Evolutionary conservation across 2,329 filamentous ascomycete species (phyloP).

Genomic region (Diaporthe ilicicola): DNA sequence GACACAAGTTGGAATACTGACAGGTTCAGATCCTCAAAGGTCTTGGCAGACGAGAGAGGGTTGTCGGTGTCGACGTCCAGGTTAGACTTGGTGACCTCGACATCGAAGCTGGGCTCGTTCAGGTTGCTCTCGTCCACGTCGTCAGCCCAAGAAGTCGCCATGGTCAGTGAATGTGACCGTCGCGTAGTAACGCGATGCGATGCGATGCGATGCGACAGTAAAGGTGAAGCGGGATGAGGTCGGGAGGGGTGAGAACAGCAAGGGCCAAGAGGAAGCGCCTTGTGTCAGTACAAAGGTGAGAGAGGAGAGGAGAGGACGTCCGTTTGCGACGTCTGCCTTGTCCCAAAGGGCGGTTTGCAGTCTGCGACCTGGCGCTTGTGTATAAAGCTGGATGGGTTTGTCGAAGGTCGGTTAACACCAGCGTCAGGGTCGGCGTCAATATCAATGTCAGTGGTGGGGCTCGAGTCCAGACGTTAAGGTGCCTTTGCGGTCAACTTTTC

Average conservation of each 20-base stretch:
- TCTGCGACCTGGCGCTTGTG: constrained; percentile 1
- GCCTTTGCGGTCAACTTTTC: constrained; percentile 11
- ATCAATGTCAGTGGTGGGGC: constrained; percentile 20
- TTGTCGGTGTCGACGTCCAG: constrained; percentile 87
- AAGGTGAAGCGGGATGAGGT: not conserved
- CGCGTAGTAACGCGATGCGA: constrained; percentile 10
- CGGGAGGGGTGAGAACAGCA: not conserved
- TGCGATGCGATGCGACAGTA: not conserved
- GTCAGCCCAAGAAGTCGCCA: constrained; percentile 26
- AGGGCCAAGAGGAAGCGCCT: not conserved
- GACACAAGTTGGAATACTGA: constrained; percentile 54
- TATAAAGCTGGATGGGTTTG: constrained; percentile 1
- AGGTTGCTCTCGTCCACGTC: constrained; percentile 42
- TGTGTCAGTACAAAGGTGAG: not conserved
- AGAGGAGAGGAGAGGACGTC: not conserved
- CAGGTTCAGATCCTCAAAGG: constrained; percentile 87
- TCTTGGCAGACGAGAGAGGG: constrained; percentile 84
- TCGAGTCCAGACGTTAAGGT: not conserved
- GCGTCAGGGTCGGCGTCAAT: not conserved
- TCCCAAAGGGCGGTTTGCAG: not conserved
- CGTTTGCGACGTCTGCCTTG: constrained; percentile 2
- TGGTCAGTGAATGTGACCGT: not conserved
- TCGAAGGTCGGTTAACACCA: constrained; percentile 4
- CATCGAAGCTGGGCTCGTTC: constrained; percentile 81
- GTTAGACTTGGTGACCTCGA: constrained; percentile 92